Conservation (phyloP, 192 early-diverging fungal genomes). For the Coemansia sp. region DNA sequence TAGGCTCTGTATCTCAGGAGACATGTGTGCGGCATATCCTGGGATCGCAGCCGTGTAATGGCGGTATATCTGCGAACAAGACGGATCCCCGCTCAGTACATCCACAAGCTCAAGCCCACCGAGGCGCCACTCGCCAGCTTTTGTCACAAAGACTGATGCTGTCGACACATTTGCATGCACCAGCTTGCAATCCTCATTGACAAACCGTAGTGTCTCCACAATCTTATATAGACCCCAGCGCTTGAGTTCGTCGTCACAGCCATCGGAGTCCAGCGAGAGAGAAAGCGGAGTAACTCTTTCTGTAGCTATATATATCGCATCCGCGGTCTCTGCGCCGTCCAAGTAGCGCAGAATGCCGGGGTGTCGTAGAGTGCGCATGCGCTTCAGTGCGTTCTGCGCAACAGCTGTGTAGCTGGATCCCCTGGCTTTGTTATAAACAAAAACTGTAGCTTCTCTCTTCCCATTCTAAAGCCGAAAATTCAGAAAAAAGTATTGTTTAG, state of each 20-base stretch:
- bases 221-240: slow-evolving; percentile 89
- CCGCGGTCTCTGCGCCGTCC: slow-evolving; percentile 73
- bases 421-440: slow-evolving; percentile 74
- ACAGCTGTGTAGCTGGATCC: slow-evolving; percentile 71
- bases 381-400: slow-evolving; percentile 86
- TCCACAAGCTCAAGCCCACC: slow-evolving; percentile 84
- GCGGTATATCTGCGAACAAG: slow-evolving; percentile 21
- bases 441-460: slow-evolving; percentile 70
- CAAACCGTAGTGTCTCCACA: slow-evolving; percentile 81
- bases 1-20: slow-evolving; percentile 40
- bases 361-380: slow-evolving; percentile 86
- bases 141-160: slow-evolving; percentile 80
- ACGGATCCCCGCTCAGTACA: slow-evolving; percentile 60
- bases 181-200: slow-evolving; percentile 81
- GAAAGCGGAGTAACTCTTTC: slow-evolving; percentile 77
- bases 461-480: slow-evolving; percentile 56
- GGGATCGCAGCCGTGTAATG: slow-evolving; percentile 30
- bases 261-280: slow-evolving; percentile 47
- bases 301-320: slow-evolving; percentile 84
- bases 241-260: slow-evolving; percentile 62
- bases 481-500: neutral
- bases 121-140: slow-evolving; percentile 93
- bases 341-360: slow-evolving; percentile 82
- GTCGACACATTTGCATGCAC: slow-evolving; percentile 85
- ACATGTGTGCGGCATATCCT: slow-evolving; percentile 38